These are phyloP conservation scores for Cladosporium sphaerospermum DNA, from an alignment of 2,329 filamentous ascomycete genomes.

Conservation along the genomic window DNA sequence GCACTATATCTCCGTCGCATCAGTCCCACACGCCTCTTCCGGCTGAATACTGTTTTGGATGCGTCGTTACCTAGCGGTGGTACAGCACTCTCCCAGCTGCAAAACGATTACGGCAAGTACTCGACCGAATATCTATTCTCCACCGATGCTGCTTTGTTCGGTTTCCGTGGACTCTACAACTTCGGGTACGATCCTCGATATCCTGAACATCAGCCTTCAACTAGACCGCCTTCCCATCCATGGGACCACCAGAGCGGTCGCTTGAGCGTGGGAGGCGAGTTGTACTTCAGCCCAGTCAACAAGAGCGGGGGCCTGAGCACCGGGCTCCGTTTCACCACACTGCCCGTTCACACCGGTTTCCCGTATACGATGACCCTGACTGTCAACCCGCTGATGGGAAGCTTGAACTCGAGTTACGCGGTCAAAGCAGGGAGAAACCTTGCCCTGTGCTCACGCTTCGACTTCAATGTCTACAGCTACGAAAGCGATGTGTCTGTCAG, in stretches of 20 bases:
- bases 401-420: slow-evolving; percentile 83
- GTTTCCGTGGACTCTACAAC: slow-evolving; percentile 86
- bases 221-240: slow-evolving; percentile 23
- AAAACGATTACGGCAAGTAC: slow-evolving; percentile 82
- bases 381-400: slow-evolving; percentile 89
- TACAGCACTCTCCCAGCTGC: slow-evolving; percentile 64
- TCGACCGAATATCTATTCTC: slow-evolving; percentile 86
- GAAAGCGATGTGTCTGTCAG: slow-evolving; percentile 90
- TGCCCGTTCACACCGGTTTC: slow-evolving; percentile 73
- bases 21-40: slow-evolving; percentile 69
- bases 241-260: slow-evolving; percentile 65
- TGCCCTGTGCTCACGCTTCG: slow-evolving; percentile 82
- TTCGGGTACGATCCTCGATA: slow-evolving; percentile 66
- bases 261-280: slow-evolving; percentile 83
- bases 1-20: slow-evolving; percentile 76
- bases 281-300: slow-evolving; percentile 93
- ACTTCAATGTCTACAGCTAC: slow-evolving; percentile 98
- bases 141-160: slow-evolving; percentile 84
- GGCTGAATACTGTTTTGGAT: slow-evolving; percentile 72
- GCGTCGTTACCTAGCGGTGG: slow-evolving; percentile 67
- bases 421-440: slow-evolving; percentile 78
- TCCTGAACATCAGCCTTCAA: slow-evolving; percentile 18
- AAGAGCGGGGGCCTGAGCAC: slow-evolving; percentile 89
- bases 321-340: slow-evolving; percentile 80
- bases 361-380: slow-evolving; percentile 92